phyloP scores from a whole-genome alignment of 2,329 filamentous ascomycete species.

The Purpureocillium takamizusanense region DNA sequence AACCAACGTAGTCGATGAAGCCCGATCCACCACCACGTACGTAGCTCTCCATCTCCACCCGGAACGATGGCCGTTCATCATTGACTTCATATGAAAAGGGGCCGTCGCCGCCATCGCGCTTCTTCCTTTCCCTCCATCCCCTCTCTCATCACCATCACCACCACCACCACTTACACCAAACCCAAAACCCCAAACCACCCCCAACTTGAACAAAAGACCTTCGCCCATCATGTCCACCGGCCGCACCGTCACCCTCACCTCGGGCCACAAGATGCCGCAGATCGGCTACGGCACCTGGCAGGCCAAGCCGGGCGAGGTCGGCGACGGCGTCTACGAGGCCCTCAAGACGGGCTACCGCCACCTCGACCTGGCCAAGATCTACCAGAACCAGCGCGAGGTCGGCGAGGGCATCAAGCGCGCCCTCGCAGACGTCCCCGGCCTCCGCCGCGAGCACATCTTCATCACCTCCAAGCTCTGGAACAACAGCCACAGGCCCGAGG shows the following conservation, averaged over 20 bases:
- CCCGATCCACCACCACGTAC: no score
- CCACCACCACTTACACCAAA: slow-evolving; percentile 1
- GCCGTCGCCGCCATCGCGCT: not conserved
- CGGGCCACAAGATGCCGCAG: slow-evolving; percentile 56
- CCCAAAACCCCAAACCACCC: not conserved
- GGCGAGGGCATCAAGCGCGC: slow-evolving; percentile 44
- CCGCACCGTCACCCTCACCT: slow-evolving; percentile 48
- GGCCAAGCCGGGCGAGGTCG: slow-evolving; percentile 54
- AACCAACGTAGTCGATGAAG: no score
- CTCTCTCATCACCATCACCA: not conserved
- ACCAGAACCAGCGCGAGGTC: slow-evolving; percentile 56
- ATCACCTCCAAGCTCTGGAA: slow-evolving; percentile 60
- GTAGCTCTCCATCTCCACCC: not conserved
- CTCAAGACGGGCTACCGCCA: slow-evolving; percentile 56
- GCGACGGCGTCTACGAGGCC: slow-evolving; percentile 54
- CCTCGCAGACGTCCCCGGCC: slow-evolving; percentile 35
- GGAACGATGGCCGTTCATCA: no score
- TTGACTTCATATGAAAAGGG: no score
- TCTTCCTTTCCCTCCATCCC: not conserved
- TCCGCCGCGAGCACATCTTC: slow-evolving; percentile 48
- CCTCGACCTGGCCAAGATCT: slow-evolving; percentile 44
- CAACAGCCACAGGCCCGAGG: slow-evolving; percentile 51
- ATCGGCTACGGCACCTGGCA: slow-evolving; percentile 59
- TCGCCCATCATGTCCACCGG: slow-evolving; percentile 42
- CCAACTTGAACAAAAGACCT: not conserved